A percentile compares a stretch with the other conserved stretches of the same genome.
These are phyloP conservation scores for Blumeria hordei DNA, from an alignment of 2,329 filamentous ascomycete genomes.

Conservation along the genomic window DNA sequence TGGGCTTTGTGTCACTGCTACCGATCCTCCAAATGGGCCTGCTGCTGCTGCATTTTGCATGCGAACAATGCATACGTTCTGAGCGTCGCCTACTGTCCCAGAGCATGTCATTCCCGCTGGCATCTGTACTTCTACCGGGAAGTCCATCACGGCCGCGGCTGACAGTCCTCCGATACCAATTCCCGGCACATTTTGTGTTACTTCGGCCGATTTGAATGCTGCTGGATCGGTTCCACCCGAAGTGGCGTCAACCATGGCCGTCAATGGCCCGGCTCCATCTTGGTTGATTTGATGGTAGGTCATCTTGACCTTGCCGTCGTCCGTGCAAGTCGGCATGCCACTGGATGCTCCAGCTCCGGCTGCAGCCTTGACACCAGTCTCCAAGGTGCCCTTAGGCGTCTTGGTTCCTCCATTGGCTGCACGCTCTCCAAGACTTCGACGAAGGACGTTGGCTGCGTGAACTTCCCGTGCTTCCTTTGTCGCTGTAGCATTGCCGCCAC, in stretches of 20 bases:
- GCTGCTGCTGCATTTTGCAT: conserved; percentile 33
- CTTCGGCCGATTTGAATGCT: too few species aligned
- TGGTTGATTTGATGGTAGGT: too few species aligned
- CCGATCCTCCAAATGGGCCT: conserved; percentile 40
- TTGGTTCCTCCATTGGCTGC: background rate
- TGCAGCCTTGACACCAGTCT: too few species aligned
- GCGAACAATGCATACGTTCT: conserved; percentile 39
- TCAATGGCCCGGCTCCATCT: too few species aligned
- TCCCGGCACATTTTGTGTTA: conserved; percentile 20
- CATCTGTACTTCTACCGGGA: conserved; percentile 13
- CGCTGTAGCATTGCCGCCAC: conserved; percentile 16
- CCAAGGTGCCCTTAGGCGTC: background rate
- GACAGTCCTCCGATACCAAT: conserved; percentile 5
- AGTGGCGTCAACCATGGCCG: too few species aligned
- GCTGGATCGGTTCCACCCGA: too few species aligned
- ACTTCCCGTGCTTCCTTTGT: conserved; percentile 4
- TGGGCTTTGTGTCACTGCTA: conserved; percentile 33
- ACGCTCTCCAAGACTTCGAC: background rate
- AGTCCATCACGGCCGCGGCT: conserved; percentile 30
- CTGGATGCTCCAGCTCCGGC: too few species aligned
- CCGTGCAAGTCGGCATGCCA: too few species aligned
- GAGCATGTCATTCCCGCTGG: conserved; percentile 28
- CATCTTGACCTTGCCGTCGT: too few species aligned
- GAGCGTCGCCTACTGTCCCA: conserved; percentile 29
- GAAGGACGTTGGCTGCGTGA: background rate